A percentile compares a stretch with the other conserved stretches of the same genome.
These are phyloP conservation scores for Eurotiales sp. DNA, from an alignment of 2,329 filamentous ascomycete species.

Conservation along the genomic window DNA sequence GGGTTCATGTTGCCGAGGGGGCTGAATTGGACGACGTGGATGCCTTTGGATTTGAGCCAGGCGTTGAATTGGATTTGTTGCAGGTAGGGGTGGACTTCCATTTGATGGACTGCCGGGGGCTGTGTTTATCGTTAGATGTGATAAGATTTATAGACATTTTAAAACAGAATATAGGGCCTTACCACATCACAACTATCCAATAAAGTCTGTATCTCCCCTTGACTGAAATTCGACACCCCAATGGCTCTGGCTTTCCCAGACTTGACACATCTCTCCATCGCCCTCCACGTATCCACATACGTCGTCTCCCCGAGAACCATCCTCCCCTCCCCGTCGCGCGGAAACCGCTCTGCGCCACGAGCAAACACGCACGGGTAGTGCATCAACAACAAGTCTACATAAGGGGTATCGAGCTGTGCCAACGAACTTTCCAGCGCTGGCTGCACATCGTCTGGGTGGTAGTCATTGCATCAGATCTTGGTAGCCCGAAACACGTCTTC, in stretches of 20 bases:
- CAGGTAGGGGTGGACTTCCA: conserved; percentile 28
- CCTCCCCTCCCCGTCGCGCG: not conserved
- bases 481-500: conserved; percentile 24
- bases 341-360: not conserved
- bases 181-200: too few species aligned
- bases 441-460: too few species aligned
- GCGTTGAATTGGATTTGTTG: conserved; percentile 25
- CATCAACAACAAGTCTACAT: conserved; percentile 10
- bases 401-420: conserved; percentile 22
- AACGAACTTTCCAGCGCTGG: conserved; percentile 14
- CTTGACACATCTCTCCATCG: conserved; percentile 53
- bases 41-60: conserved; percentile 47
- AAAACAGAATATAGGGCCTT: too few species aligned
- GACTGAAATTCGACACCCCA: conserved; percentile 67
- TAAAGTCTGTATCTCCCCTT: too few species aligned
- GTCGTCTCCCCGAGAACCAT: conserved; percentile 6
- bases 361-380: conserved; percentile 4
- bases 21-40: conserved; percentile 58
- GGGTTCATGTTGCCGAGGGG: conserved; percentile 58
- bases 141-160: too few species aligned
- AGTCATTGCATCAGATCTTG: too few species aligned
- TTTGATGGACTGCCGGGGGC: conserved; percentile 23
- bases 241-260: conserved; percentile 62
- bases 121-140: too few species aligned
- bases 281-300: conserved; percentile 53